phyloP scores from a whole-genome alignment of 2,329 filamentous ascomycete genomes.

The Rugonectria rugulosa region DNA sequence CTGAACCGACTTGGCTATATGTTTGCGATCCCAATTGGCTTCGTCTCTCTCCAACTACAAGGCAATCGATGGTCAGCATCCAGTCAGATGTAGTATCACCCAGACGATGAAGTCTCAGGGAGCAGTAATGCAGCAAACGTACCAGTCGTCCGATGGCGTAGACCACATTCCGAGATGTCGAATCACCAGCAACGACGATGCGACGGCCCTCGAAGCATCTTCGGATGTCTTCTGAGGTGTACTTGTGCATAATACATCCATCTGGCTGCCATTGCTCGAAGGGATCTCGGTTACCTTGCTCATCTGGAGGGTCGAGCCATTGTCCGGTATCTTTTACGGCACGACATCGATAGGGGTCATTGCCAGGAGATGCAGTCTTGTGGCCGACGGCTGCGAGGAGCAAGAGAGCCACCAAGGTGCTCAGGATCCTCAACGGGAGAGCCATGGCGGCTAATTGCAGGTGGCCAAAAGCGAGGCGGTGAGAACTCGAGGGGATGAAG shows the following conservation, averaged over 20 bases:
- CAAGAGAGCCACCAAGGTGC: too few species aligned
- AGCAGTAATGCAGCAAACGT: background rate
- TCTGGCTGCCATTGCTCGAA: constrained; percentile 63
- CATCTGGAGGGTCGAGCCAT: constrained; percentile 51
- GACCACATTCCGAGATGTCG: constrained; percentile 64
- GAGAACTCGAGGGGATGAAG: too few species aligned
- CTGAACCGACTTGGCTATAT: background rate
- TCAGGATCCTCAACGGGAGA: too few species aligned
- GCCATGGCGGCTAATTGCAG: too few species aligned
- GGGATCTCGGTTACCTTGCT: constrained; percentile 34
- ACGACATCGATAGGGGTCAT: constrained; percentile 60
- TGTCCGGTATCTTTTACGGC: constrained; percentile 57
- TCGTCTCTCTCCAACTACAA: background rate
- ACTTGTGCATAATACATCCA: constrained; percentile 65
- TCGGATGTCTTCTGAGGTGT: constrained; percentile 56
- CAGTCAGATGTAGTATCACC: background rate
- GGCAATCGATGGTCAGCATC: background rate
- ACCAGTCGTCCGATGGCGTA: constrained; percentile 42
- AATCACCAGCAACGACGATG: constrained; percentile 66
- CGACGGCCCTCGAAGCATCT: constrained; percentile 58
- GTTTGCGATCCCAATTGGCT: background rate
- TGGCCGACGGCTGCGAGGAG: too few species aligned
- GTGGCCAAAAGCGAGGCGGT: too few species aligned
- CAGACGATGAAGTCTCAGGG: background rate
- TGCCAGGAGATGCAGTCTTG: background rate